Conservation (phyloP, 2,329 filamentous ascomycete genomes). For the Aspergillus quadrilineatus region DNA sequence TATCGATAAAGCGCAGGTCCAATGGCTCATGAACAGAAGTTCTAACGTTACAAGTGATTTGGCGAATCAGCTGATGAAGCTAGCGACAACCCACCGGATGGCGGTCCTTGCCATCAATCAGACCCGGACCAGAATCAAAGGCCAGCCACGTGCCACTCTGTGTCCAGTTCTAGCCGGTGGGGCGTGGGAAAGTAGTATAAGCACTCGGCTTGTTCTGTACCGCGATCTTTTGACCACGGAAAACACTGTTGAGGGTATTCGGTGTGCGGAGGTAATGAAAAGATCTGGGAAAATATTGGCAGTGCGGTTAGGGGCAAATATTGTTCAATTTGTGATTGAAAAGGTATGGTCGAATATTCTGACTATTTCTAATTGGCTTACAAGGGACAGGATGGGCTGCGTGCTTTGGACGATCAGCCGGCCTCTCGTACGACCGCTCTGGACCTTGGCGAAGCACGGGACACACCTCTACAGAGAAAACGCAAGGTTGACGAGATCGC, state of each 20-base stretch:
- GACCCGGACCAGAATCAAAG: constrained; percentile 76
- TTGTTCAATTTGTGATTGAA: constrained; percentile 43
- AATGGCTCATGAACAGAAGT: constrained; percentile 37
- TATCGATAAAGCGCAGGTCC: constrained; percentile 42
- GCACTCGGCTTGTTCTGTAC: constrained; percentile 73
- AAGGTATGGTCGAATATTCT: constrained; percentile 27
- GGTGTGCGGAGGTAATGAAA: constrained; percentile 66
- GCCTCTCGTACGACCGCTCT: background rate
- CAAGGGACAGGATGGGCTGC: constrained; percentile 15
- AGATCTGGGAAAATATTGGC: constrained; percentile 52
- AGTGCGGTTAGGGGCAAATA: constrained; percentile 29
- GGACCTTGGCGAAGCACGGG: constrained; percentile 12
- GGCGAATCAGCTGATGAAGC: constrained; percentile 60
- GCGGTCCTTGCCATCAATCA: constrained; percentile 76
- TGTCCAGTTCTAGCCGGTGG: constrained; percentile 71
- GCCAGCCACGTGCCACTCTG: constrained; percentile 64
- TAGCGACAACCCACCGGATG: constrained; percentile 70
- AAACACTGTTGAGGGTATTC: constrained; percentile 50
- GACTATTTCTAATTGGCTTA: background rate
- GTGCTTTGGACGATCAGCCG: constrained; percentile 9
- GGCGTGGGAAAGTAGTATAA: constrained; percentile 77
- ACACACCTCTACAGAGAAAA: constrained; percentile 31
- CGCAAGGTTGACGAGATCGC: constrained; percentile 46
- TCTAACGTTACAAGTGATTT: constrained; percentile 68
- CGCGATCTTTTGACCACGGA: constrained; percentile 63